Conservation (phyloP, 805 yeast species). For the Ogataea kodamae region DNA sequence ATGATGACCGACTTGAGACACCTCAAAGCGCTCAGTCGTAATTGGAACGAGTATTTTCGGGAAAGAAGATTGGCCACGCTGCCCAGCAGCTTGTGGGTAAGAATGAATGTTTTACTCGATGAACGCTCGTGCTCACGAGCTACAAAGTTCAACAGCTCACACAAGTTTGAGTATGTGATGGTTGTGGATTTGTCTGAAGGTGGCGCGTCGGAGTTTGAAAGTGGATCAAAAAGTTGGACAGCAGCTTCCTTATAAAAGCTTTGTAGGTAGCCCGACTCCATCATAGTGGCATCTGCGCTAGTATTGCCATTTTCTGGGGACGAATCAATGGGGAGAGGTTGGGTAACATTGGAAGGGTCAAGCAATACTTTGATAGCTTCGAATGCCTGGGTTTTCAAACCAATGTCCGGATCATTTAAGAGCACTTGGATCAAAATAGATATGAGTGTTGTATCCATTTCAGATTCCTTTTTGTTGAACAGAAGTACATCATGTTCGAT, state of each 20-base stretch:
- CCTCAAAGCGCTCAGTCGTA: slow-evolving; percentile 65
- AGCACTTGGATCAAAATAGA: slow-evolving; percentile 55
- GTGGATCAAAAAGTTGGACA: slow-evolving; percentile 27
- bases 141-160: slow-evolving; percentile 70
- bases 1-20: slow-evolving; percentile 61
- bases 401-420: slow-evolving; percentile 60
- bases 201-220: slow-evolving; percentile 6
- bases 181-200: slow-evolving; percentile 10
- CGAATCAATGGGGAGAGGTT: slow-evolving; percentile 13
- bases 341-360: slow-evolving; percentile 43
- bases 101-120: slow-evolving; percentile 58
- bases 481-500: slow-evolving; percentile 79
- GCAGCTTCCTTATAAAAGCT: slow-evolving; percentile 56
- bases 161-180: slow-evolving; percentile 38
- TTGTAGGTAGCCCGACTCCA: slow-evolving; percentile 38
- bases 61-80: slow-evolving; percentile 52
- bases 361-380: slow-evolving; percentile 77
- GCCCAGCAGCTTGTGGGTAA: slow-evolving; percentile 53
- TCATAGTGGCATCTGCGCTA: slow-evolving; percentile 9
- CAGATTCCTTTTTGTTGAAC: slow-evolving; percentile 36
- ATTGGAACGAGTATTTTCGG: slow-evolving; percentile 42
- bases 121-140: slow-evolving; percentile 57
- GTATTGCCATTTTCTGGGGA: slow-evolving; percentile 14
- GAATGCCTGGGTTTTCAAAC: slow-evolving; percentile 74
- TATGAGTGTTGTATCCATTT: slow-evolving; percentile 44